Base-by-base conservation (phyloP, 495 filamentous ascomycete genomes). In the Daldinia childiae region DNA sequence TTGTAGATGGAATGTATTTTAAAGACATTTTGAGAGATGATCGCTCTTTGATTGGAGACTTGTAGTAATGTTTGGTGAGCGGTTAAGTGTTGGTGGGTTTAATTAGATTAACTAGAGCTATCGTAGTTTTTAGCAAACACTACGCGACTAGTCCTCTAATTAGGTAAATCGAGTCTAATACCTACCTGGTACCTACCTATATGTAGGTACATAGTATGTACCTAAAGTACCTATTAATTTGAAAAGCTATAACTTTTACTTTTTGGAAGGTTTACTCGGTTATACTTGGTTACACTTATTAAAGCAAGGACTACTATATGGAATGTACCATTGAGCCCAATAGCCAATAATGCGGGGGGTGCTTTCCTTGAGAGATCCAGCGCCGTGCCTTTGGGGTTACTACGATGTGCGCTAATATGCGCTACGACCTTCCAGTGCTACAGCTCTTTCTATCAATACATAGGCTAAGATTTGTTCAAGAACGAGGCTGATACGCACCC, bases 401-500 rank as follows among this genome's bases (percentile, higher is more conserved):
- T 43, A 62, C 19, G 43, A 48, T 48, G 43, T 48, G 19, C 19
- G 43, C 17, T 30, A 34, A 57, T 55, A 66, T 71, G 63, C 62
- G 58, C 19, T 71, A 58, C 52, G 6, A 62, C 68, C 51, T 30
- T 66, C 62, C 15, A 6, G 11, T 26, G 52, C 30, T 48, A 36
- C 58, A 38, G 39, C 52, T 29, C 36, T 62, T 38, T 8, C 43
- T 21, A 21, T 24, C 41, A 45, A 48, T 24, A 48, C 43, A 4
- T 48, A 51, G 1, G 54, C 54, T 55, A 55, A 50, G 48, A 65
- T 72, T 24, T 30, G 41, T 27, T 55, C 48, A 8, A 62, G 30
- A 45, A 41, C 61, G 61, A 65, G 65, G 70, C 70, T 66, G 65
- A 69, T 52, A 57, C 57, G 17, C 27, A 54, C 30, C 38, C 14